Percentiles rank a stretch among this genome's conserved stretches.
Evolutionary conservation across 805 yeast genomes (phyloP).

Genomic region (Ogataea thermomethanolica): DNA sequence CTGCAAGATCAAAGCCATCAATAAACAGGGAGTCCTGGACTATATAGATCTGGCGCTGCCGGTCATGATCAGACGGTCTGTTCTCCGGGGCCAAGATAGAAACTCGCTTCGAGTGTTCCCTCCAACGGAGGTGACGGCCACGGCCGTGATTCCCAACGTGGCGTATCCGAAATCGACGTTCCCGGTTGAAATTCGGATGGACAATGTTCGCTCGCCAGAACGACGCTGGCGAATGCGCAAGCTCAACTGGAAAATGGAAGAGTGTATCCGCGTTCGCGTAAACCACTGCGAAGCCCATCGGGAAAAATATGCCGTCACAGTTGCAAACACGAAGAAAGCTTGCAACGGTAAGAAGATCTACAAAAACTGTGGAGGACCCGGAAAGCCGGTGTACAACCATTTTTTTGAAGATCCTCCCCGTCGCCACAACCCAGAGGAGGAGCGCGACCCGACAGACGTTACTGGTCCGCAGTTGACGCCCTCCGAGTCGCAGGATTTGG

Average conservation of each 20-base stretch:
- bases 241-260: conserved; percentile 85
- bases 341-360: conserved; percentile 23
- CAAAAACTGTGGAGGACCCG: conserved; percentile 30
- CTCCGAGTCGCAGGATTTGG: conserved; percentile 9
- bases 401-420: conserved; percentile 28
- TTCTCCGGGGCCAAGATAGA: conserved; percentile 77
- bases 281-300: conserved; percentile 57
- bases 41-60: conserved; percentile 54
- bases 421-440: conserved; percentile 7
- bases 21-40: conserved; percentile 32
- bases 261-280: conserved; percentile 60
- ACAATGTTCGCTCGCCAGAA: conserved; percentile 58
- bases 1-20: conserved; percentile 52
- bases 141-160: conserved; percentile 84
- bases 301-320: conserved; percentile 43
- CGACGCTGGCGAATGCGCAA: conserved; percentile 91
- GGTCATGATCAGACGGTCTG: conserved; percentile 69
- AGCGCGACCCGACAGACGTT: conserved; percentile 1
- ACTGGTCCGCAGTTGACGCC: conserved; percentile 9
- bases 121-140: conserved; percentile 87
- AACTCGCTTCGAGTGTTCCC: conserved; percentile 91
- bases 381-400: conserved; percentile 25
- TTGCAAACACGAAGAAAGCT: conserved; percentile 37
- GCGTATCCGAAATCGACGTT: conserved; percentile 84
- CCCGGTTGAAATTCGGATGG: conserved; percentile 77